Conservation (phyloP, 2,329 filamentous ascomycete genomes). For the Calonectria fujianensis region DNA sequence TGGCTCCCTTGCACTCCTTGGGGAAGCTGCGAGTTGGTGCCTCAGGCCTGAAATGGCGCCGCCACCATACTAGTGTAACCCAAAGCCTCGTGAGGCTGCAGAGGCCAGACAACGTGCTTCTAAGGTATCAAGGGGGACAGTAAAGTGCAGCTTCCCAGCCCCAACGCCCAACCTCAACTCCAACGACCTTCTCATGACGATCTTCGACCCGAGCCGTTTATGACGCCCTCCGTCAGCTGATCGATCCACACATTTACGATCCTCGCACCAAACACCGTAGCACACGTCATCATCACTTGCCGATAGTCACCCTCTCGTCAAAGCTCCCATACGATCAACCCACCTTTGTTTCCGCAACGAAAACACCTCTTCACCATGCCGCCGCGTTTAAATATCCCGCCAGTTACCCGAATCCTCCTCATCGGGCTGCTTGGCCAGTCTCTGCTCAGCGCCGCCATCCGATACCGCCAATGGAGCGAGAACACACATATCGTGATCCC, state of each 20-base stretch:
- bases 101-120: slow-evolving; percentile 52
- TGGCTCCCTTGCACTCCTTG: not conserved
- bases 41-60: slow-evolving; percentile 39
- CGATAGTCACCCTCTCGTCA: slow-evolving; percentile 16
- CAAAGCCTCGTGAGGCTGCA: slow-evolving; percentile 49
- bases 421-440: slow-evolving; percentile 85
- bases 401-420: slow-evolving; percentile 89
- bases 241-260: slow-evolving; percentile 7
- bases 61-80: slow-evolving; percentile 29
- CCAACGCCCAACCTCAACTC: slow-evolving; percentile 29
- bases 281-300: slow-evolving; percentile 24
- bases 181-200: slow-evolving; percentile 29
- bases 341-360: slow-evolving; percentile 33
- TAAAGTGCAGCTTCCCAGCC: slow-evolving; percentile 28
- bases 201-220: slow-evolving; percentile 18
- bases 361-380: slow-evolving; percentile 74
- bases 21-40: slow-evolving; percentile 38
- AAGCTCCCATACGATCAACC: slow-evolving; percentile 15
- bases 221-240: slow-evolving; percentile 15
- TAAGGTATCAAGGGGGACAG: slow-evolving; percentile 46
- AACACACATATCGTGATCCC: slow-evolving; percentile 83
- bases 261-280: not conserved
- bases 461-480: slow-evolving; percentile 81
- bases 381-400: slow-evolving; percentile 91
- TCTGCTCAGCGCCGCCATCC: slow-evolving; percentile 86